phyloP scores from a whole-genome alignment of 306 rosid genomes.

The Trifolium fragiferum region DNA sequence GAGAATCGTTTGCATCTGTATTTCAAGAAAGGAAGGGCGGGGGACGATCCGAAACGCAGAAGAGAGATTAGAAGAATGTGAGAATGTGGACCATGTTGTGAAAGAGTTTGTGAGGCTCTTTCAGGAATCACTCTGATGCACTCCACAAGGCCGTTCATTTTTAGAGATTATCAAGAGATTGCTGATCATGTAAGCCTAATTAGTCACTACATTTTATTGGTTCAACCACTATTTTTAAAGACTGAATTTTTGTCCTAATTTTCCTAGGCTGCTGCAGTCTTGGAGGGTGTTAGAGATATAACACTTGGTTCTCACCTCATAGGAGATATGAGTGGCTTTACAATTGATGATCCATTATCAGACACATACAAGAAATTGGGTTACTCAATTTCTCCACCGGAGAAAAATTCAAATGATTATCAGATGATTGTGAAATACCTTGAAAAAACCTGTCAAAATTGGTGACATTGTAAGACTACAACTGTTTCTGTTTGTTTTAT shows the following conservation, averaged over 20 bases:
- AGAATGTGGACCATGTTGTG: conserved; percentile 54
- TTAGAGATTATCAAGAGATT: conserved; percentile 72
- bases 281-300: conserved; percentile 75
- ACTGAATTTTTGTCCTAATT: neutral
- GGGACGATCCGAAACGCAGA: conserved; percentile 77
- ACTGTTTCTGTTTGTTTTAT: no score
- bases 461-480: conserved; percentile 73
- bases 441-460: conserved; percentile 67
- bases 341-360: conserved; percentile 79
- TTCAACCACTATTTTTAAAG: neutral
- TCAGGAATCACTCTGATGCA: conserved; percentile 83
- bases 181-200: conserved; percentile 73
- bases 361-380: conserved; percentile 67
- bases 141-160: conserved; percentile 78
- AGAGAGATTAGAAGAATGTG: conserved; percentile 71
- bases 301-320: conserved; percentile 73
- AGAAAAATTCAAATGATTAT: conserved; percentile 62
- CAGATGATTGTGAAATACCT: conserved; percentile 80
- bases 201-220: neutral
- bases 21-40: conserved; percentile 80
- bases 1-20: conserved; percentile 61
- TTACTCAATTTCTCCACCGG: conserved; percentile 64
- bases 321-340: conserved; percentile 78
- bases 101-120: conserved; percentile 72
- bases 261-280: conserved; percentile 68